phyloP scores from a whole-genome alignment of 805 yeast species.

The Middelhovenomyces tepae region DNA sequence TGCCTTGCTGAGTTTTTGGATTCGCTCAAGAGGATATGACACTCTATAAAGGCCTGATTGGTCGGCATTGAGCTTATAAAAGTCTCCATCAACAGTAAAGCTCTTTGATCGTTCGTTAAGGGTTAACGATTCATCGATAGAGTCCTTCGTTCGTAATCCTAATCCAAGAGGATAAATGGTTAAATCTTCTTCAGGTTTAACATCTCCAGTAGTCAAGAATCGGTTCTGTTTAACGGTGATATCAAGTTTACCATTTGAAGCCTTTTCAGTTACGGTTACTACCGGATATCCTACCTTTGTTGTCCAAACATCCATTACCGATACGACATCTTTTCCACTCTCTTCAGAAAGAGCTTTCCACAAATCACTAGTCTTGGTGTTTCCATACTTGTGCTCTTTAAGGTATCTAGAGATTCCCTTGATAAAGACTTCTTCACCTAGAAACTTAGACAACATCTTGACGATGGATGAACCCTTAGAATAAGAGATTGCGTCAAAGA shows the following conservation, averaged over 20 bases:
- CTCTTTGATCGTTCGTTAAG: constrained; percentile 43
- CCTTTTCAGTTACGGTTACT: constrained; percentile 39
- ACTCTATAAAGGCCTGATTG: constrained; percentile 56
- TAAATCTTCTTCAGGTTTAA: constrained; percentile 45
- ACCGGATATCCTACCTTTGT: constrained; percentile 67
- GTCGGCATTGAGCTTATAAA: constrained; percentile 54
- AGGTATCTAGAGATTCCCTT: constrained; percentile 67
- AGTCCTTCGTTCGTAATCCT: constrained; percentile 43
- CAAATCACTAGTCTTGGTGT: constrained; percentile 66
- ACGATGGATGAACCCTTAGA: constrained; percentile 73
- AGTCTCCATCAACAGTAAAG: constrained; percentile 37
- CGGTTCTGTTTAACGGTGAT: constrained; percentile 47
- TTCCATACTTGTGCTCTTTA: constrained; percentile 51
- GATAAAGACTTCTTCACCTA: constrained; percentile 62
- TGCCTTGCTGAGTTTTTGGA: constrained; percentile 44
- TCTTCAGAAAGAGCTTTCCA: constrained; percentile 61
- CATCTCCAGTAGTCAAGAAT: constrained; percentile 57
- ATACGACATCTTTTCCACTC: constrained; percentile 50
- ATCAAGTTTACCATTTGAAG: constrained; percentile 18
- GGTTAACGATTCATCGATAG: constrained; percentile 51
- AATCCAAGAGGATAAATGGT: constrained; percentile 49
- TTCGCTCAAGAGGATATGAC: constrained; percentile 42
- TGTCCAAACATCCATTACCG: constrained; percentile 65
- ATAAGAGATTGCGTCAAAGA: constrained; percentile 75
- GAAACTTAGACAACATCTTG: constrained; percentile 62